phyloP scores from a whole-genome alignment of 805 yeast genomes.

The Scheffersomyces coipomensis region DNA sequence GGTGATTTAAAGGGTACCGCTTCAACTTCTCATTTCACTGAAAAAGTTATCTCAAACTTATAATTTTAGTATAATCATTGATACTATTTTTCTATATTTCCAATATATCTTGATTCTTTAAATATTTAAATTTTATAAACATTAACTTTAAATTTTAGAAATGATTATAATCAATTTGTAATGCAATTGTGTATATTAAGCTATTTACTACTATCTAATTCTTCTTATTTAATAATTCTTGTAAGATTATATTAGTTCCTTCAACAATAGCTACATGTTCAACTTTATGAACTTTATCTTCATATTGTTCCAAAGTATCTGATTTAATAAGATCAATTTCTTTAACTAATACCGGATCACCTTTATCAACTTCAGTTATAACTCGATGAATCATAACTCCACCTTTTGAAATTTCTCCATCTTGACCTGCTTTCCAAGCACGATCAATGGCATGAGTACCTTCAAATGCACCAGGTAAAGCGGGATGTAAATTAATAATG shows the following conservation, averaged over 20 bases:
- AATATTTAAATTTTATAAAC: no score
- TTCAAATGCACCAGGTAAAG: slow-evolving; percentile 94
- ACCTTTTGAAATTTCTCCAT: slow-evolving; percentile 69
- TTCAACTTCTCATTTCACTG: slow-evolving; percentile 84
- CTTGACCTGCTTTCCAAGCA: slow-evolving; percentile 94
- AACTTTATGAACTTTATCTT: slow-evolving; percentile 71
- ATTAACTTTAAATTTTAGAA: no score
- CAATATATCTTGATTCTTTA: no score
- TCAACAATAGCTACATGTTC: slow-evolving; percentile 95
- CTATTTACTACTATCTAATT: no score
- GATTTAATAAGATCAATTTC: slow-evolving; percentile 69
- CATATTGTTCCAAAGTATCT: slow-evolving; percentile 79
- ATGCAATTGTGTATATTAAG: no score
- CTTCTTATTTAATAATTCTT: slow-evolving; percentile 20
- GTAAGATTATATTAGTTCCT: slow-evolving; percentile 69
- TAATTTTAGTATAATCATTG: no score
- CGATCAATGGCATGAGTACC: slow-evolving; percentile 97
- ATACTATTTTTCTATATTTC: no score
- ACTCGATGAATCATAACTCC: slow-evolving; percentile 98
- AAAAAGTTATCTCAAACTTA: slow-evolving; percentile 81
- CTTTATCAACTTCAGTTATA: slow-evolving; percentile 93
- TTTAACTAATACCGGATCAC: slow-evolving; percentile 83
- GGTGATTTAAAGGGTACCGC: slow-evolving; percentile 95
- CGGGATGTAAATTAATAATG: slow-evolving; percentile 93
- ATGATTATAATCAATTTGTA: no score